Conservation (phyloP, 306 rosid genomes). For the Cucumis melo region DNA sequence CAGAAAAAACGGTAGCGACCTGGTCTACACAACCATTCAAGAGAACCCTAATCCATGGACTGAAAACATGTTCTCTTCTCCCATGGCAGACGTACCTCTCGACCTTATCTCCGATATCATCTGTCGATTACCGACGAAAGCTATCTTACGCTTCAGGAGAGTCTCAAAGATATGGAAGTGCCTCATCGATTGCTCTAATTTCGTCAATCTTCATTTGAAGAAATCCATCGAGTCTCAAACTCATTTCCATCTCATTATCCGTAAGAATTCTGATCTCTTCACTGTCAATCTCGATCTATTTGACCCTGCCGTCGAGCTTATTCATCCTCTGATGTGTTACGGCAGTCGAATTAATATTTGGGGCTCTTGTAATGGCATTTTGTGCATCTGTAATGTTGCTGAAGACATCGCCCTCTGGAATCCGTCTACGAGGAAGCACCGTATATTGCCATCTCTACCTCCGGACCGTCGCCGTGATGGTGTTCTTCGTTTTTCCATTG, state of each 20-base stretch:
- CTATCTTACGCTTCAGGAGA: constrained; percentile 30
- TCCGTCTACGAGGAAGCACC: constrained; percentile 30
- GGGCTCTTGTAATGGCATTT: constrained; percentile 52
- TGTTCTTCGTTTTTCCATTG: constrained; percentile 11
- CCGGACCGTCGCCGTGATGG: constrained; percentile 12
- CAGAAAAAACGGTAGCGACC: no score
- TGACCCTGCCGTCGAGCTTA: constrained; percentile 16
- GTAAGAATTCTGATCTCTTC: constrained; percentile 27
- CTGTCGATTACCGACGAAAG: constrained; percentile 17
- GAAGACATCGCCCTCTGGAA: constrained; percentile 80
- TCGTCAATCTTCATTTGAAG: constrained; percentile 25
- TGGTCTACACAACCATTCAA: no score
- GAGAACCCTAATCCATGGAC: background rate
- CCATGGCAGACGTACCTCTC: constrained; percentile 36
- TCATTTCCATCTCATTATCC: constrained; percentile 23
- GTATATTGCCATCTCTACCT: constrained; percentile 31
- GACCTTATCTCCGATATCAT: constrained; percentile 44
- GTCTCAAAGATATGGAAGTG: constrained; percentile 26
- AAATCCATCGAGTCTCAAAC: constrained; percentile 11
- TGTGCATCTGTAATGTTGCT: constrained; percentile 63
- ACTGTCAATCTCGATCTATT: constrained; percentile 13
- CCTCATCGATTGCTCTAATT: constrained; percentile 34
- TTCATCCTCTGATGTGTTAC: constrained; percentile 81
- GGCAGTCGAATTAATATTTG: constrained; percentile 42
- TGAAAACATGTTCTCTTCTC: background rate